Percentiles rank a stretch among this genome's conserved stretches.
Conservation (phyloP, 768 basidiomycete genomes). For the Nidularia pulvinata region DNA sequence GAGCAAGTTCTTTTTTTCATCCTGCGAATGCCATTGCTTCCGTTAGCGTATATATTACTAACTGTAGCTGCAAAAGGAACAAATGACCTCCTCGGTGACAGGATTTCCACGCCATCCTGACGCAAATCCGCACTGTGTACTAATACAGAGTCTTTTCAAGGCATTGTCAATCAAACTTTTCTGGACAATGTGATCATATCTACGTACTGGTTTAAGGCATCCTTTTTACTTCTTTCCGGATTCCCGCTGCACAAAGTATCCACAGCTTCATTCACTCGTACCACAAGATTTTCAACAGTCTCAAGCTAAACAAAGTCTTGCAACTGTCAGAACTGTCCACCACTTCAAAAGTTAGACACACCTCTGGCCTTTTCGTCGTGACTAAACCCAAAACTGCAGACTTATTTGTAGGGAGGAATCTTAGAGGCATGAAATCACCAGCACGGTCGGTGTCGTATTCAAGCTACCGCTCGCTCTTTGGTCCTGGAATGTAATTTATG, state of each 20-base stretch:
- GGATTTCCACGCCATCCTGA: slow-evolving; percentile 59
- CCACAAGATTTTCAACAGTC: slow-evolving; percentile 43
- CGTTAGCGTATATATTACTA: neutral
- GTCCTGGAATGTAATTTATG: neutral
- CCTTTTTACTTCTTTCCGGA: slow-evolving; percentile 40
- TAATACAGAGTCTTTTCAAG: slow-evolving; percentile 55
- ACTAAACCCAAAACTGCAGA: slow-evolving; percentile 48
- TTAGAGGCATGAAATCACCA: slow-evolving; percentile 59
- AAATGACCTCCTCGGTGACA: slow-evolving; percentile 46
- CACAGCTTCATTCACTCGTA: slow-evolving; percentile 53
- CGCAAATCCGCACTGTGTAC: slow-evolving; percentile 67
- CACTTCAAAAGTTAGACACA: too few relatives aligned
- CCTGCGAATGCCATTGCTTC: slow-evolving; percentile 23
- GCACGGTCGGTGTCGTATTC: slow-evolving; percentile 67
- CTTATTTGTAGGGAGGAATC: slow-evolving; percentile 45
- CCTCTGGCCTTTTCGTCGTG: slow-evolving; percentile 46
- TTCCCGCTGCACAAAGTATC: slow-evolving; percentile 42
- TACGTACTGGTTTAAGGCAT: slow-evolving; percentile 52
- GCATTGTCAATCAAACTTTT: slow-evolving; percentile 4
- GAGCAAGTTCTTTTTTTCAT: slow-evolving; percentile 45
- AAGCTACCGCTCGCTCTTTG: slow-evolving; percentile 41
- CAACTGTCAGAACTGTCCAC: too few relatives aligned
- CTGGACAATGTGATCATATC: too few relatives aligned
- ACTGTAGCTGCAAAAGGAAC: too few relatives aligned
- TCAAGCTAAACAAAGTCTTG: slow-evolving; percentile 39